Base-by-base conservation (phyloP, 176 grass and related monocot species). In the Secale cereale region DNA sequence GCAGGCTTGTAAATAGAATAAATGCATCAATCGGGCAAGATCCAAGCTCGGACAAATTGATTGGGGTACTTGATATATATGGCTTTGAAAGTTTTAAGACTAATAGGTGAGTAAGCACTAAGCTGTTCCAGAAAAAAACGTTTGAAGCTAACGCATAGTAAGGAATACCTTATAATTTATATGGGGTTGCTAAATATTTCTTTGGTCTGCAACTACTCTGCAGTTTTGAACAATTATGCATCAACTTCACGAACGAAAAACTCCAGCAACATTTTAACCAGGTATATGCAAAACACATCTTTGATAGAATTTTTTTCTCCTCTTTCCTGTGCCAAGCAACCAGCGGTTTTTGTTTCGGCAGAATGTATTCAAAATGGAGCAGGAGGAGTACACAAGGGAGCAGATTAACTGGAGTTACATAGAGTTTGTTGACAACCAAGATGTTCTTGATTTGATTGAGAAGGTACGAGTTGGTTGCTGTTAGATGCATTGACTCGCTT, bases 321-420 rank as follows among this genome's bases (percentile, higher is more conserved):
- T 88, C 25, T 56, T 37, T 76, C 27, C 45, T 27, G 22, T 68
- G 25, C n/a, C 72, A 90, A 78, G 35, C 81, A 80, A 83, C 15
- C 17, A 74, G 8, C 19, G 46, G 28, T 83, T 59, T 22, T 72
- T 87, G 76, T 79, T 74, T 84, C 82, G 37, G 31, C 83, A 97
- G 95, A 93, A 97, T 92, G 95, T 97, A 76, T 97, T 97, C 84
- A 97, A 97, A 91, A 94, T 94, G 90, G 95, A 97, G 88, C 95
- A 97, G 84, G 95, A 94, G 69, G 95, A 97, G 82, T 97, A 97
- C 65, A 94, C 92, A 73, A 94, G 91, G 39, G 95, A 97, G 84
- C 86, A 97, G 81, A 97, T 97, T 81, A 85, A 94, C 75, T 97
- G 95, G 95, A 97, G 95, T 75, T 97, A 97, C 86, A 97, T 97